Percentiles rank a stretch among this genome's conserved stretches.
Evolutionary conservation across 2,329 filamentous ascomycete species (phyloP).

Genomic region (Iodosphaeria phyllophila): DNA sequence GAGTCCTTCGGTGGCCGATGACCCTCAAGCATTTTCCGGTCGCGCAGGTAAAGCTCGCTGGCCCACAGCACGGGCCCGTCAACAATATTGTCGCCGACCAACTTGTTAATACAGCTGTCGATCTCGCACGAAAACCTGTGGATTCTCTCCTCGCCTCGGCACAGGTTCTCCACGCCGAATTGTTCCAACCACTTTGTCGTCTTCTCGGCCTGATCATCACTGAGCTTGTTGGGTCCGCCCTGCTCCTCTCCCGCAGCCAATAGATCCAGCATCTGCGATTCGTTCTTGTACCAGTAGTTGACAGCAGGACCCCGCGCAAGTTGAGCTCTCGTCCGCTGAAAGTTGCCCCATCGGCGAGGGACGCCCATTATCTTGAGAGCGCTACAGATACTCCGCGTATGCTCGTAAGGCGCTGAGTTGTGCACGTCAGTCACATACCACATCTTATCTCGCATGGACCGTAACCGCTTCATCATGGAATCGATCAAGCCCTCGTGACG

Average conservation of each 20-base stretch:
- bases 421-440: constrained; percentile 95
- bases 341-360: constrained; percentile 34
- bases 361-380: constrained; percentile 82
- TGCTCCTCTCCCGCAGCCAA: constrained; percentile 68
- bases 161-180: constrained; percentile 78
- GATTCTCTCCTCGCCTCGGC: constrained; percentile 83
- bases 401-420: constrained; percentile 74
- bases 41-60: constrained; percentile 69
- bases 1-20: constrained; percentile 13
- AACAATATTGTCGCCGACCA: constrained; percentile 68
- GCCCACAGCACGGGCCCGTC: constrained; percentile 85
- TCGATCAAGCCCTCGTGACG: constrained; percentile 58
- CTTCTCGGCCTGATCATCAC: constrained; percentile 83
- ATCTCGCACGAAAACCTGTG: constrained; percentile 87
- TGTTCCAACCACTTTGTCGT: constrained; percentile 69
- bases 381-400: constrained; percentile 68
- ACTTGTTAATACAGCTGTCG: constrained; percentile 65
- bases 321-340: constrained; percentile 28
- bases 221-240: constrained; percentile 83
- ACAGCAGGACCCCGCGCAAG: constrained; percentile 26
- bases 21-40: constrained; percentile 43
- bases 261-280: constrained; percentile 73
- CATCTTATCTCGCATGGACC: constrained; percentile 82
- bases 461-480: constrained; percentile 53
- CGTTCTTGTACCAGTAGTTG: constrained; percentile 60